A percentile compares a stretch with the other conserved stretches of the same genome.
Conservation (phyloP, 2,329 filamentous ascomycete species). For the Tolypocladium amazonense region DNA sequence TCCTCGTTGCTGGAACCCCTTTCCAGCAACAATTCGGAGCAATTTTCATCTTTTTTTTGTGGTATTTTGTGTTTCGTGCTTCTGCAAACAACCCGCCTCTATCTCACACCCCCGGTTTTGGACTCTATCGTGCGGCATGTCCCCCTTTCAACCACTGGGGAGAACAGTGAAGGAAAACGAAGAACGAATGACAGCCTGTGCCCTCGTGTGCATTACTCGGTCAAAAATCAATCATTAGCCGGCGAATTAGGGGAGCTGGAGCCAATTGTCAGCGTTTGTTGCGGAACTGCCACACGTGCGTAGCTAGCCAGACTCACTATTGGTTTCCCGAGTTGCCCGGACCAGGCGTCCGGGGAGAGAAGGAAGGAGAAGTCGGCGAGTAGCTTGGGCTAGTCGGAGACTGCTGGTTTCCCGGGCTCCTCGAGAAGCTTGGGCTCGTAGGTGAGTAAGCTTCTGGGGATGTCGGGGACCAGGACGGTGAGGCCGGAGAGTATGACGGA, state of each 20-base stretch:
- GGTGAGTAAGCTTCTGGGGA: conserved; percentile 55
- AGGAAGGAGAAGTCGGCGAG: conserved; percentile 49
- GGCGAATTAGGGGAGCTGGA: conserved; percentile 32
- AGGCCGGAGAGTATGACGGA: conserved; percentile 57
- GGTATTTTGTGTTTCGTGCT: background rate
- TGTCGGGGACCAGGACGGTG: conserved; percentile 69
- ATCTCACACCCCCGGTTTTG: conserved; percentile 1
- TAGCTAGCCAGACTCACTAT: conserved; percentile 19
- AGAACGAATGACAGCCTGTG: conserved; percentile 19
- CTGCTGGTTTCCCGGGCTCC: conserved; percentile 40
- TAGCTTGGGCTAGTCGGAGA: conserved; percentile 62
- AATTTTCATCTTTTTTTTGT: background rate
- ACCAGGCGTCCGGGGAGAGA: conserved; percentile 34
- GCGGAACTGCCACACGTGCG: background rate
- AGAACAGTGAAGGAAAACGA: conserved; percentile 7
- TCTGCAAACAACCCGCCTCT: background rate
- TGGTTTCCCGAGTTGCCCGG: conserved; percentile 31
- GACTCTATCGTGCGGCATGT: conserved; percentile 1
- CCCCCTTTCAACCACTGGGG: background rate
- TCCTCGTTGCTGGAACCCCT: background rate
- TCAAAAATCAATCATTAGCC: conserved; percentile 26
- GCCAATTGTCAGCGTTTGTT: background rate
- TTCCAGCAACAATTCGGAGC: background rate
- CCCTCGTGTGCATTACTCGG: conserved; percentile 21
- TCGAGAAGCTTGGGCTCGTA: conserved; percentile 50